Evolutionary conservation across 495 filamentous ascomycete genomes (phyloP), one percentile per base, ranked within the genome.

Genomic region (Ascobolus immersus): DNA sequence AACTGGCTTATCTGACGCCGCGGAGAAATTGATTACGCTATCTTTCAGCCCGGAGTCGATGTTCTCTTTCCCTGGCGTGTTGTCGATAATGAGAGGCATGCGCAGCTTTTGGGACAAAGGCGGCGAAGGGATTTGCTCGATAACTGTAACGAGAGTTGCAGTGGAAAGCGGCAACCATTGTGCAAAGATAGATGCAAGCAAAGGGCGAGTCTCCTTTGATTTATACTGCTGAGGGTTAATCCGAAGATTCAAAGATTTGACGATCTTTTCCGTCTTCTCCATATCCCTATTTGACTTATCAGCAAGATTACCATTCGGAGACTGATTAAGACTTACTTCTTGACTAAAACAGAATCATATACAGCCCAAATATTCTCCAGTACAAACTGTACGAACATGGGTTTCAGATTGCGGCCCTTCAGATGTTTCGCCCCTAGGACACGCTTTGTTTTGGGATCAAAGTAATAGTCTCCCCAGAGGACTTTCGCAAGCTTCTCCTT

Each of bases 351-450:
- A 35, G 81, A 86, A 38, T 78, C 64, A 52, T 99, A 99, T 14
- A 89, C 81, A 32, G 89, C 84, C 86, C 86, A 99, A 25, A 99
- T 74, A 38, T 77, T 89, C 29, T 92, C 84, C 37, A 99, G 62
- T 4, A 99, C 89, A 33, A 99, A 57, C 49, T 94, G 84, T 19
- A 94, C 86, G 53, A 99, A 99, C 69, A 94, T 82, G 1, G 89
- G 86, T 52, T 93, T 99, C 34, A 99, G 54, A 20, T 67, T 60
- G 12, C 86, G 59, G 10, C 86, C 86, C 47, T 89, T 94, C 23
- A 99, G 61, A 59, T 94, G 89, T 56, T 90, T 94, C 29, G 70
- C 66, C 1, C 70, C 74, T 3, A 99, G 57, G 4, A 99, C 77
- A 44, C 86, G 69, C 52, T 86, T 99, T 3, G 84, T 90, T 55